These are phyloP conservation scores for Xerophyta viscosa DNA, from an alignment of 106 monocot species.

Conservation along the genomic window DNA sequence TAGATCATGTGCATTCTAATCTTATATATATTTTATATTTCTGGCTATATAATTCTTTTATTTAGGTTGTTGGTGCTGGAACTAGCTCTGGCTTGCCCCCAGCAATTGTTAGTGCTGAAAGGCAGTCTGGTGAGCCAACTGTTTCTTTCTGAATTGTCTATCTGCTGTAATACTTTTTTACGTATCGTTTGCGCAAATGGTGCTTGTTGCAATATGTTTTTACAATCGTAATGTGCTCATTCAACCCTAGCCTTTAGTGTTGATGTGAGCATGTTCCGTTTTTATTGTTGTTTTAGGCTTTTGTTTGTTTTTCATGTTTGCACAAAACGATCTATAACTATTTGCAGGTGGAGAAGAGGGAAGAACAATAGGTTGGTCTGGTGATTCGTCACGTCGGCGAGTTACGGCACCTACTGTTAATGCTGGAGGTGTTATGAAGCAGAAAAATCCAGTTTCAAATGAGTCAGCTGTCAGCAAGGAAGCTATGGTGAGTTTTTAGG, in stretches of 20 bases:
- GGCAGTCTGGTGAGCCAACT: slow-evolving; percentile 50
- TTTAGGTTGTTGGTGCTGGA: too few species aligned
- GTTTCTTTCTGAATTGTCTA: neutral
- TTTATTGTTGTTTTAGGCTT: too few species aligned
- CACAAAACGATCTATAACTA: neutral
- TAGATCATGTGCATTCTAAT: too few species aligned
- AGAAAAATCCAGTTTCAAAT: slow-evolving; percentile 60
- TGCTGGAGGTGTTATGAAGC: slow-evolving; percentile 55
- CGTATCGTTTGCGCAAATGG: too few species aligned
- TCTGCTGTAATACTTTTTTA: too few species aligned
- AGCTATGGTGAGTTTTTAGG: slow-evolving; percentile 76
- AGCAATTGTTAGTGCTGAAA: slow-evolving; percentile 34
- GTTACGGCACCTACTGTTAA: slow-evolving; percentile 36
- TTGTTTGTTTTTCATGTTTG: too few species aligned
- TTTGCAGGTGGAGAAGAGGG: slow-evolving; percentile 66
- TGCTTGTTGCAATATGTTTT: too few species aligned
- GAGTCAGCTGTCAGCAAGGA: slow-evolving; percentile 56
- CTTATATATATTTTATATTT: too few species aligned
- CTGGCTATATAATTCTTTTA: too few species aligned
- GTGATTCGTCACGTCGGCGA: slow-evolving; percentile 56
- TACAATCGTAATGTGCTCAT: too few species aligned
- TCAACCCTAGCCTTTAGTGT: too few species aligned
- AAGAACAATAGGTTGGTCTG: slow-evolving; percentile 54
- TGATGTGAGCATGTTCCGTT: too few species aligned
- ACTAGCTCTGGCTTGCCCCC: slow-evolving; percentile 63